Base-by-base conservation (phyloP, 208 protist species). In the Acanthamoeba sp. region DNA sequence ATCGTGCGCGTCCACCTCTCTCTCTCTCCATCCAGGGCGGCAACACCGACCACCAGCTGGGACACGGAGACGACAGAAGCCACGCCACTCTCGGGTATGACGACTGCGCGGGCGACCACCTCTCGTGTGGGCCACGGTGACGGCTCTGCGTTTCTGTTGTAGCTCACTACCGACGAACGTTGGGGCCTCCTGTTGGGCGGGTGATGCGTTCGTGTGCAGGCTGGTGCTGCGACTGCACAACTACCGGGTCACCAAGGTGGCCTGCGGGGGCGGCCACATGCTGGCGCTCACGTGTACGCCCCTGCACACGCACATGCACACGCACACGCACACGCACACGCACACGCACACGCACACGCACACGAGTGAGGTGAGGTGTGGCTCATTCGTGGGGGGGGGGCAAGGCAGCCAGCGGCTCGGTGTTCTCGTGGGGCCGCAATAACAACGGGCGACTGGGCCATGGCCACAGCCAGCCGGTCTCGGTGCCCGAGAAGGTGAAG, bases 241-340 rank as follows among this genome's bases (percentile, higher is more conserved):
- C 34, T 80, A 80, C 9, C 71, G 71, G 6, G 36, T 80, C 40
- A 80, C 36, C 2, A 80, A 80, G 24, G 36, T 80, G 40, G 32
- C 71, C 16, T 80, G 34, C 40, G 71, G 71, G 6, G 71, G 71
- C 20, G 38, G 38, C 16, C 71, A 80, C 40, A 18, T 80, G 6
- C 32, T 80, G 71, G 71, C 71, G 34, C 71, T 80, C 14, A 80
- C 71, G 20, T 80, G 71, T 80, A 45, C 71, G 71, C n/a, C n/a
- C n/a, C n/a, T n/a, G n/a, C n/a, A n/a, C n/a, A n/a, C n/a, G n/a
- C n/a, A n/a, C n/a, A n/a, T n/a, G n/a, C n/a, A n/a, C n/a, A n/a
- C n/a, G n/a, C n/a, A n/a, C n/a, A n/a, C n/a, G n/a, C n/a, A n/a
- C n/a, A n/a, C n/a, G n/a, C n/a, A n/a, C n/a, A n/a, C n/a, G n/a